phyloP scores from a whole-genome alignment of 345 rosid species.

The Gossypium herbaceum region DNA sequence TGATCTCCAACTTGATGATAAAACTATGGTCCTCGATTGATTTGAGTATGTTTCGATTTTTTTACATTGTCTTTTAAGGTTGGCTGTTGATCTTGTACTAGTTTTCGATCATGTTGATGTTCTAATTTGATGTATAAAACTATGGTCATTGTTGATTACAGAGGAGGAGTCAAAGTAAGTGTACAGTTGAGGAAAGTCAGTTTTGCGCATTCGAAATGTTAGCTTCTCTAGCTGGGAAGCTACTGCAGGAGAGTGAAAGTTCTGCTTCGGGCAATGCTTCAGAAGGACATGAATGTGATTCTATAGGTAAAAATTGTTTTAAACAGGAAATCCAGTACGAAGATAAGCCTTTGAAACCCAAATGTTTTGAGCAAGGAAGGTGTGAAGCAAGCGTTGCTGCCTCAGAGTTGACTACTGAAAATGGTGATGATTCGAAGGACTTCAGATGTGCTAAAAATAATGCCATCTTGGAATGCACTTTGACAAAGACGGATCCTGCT shows the following conservation, averaged over 20 bases:
- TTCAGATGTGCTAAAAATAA: slow-evolving; percentile 30
- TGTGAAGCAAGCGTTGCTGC: slow-evolving; percentile 29
- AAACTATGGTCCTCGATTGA: too few species aligned
- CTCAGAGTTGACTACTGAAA: slow-evolving; percentile 29
- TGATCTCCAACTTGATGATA: too few species aligned
- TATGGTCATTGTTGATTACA: slow-evolving; percentile 21
- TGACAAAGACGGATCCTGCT: slow-evolving; percentile 23
- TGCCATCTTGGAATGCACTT: slow-evolving; percentile 29
- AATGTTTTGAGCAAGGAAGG: slow-evolving; percentile 42
- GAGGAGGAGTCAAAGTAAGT: slow-evolving; percentile 47
- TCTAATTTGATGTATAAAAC: neutral
- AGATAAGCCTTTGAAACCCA: slow-evolving; percentile 38
- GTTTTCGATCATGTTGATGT: neutral
- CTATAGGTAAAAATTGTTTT: slow-evolving; percentile 27
- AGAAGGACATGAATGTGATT: slow-evolving; percentile 42
- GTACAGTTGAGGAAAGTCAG: slow-evolving; percentile 38
- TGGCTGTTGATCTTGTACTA: too few species aligned
- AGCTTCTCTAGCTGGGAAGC: slow-evolving; percentile 82
- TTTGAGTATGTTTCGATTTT: too few species aligned
- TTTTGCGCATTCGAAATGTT: slow-evolving; percentile 77
- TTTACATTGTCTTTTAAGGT: too few species aligned
- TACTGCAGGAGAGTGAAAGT: slow-evolving; percentile 76
- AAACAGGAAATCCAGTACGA: slow-evolving; percentile 37
- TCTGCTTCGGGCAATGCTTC: slow-evolving; percentile 74
- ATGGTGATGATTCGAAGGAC: slow-evolving; percentile 23